Evolutionary conservation across 306 rosid species (phyloP).

Genomic region (Luffa aegyptiaca): DNA sequence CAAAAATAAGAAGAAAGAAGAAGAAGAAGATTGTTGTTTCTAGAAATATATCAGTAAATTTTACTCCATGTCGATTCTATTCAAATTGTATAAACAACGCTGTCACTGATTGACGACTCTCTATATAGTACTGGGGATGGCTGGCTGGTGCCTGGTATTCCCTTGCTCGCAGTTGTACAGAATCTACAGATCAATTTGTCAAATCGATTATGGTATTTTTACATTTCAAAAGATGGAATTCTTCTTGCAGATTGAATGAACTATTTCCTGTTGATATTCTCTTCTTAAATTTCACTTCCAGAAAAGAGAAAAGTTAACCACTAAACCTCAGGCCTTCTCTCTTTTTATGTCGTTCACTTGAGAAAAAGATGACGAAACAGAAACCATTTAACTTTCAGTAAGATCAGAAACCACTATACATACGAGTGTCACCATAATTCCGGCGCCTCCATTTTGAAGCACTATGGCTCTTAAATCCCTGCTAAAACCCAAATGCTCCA

Average conservation of each 20-base stretch:
- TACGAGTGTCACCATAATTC: background rate
- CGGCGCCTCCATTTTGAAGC: background rate
- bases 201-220: conserved; percentile 8
- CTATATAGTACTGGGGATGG: background rate
- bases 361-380: background rate
- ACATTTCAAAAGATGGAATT: background rate
- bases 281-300: background rate
- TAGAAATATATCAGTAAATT: background rate
- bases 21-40: background rate
- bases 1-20: background rate
- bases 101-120: background rate
- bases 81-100: conserved; percentile 9
- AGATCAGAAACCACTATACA: background rate
- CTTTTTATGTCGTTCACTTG: too few relatives aligned
- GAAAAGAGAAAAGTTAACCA: too few relatives aligned
- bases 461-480: conserved; percentile 40
- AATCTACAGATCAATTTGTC: conserved; percentile 18
- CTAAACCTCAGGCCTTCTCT: too few relatives aligned
- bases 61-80: background rate
- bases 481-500: conserved; percentile 15
- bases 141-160: conserved; percentile 8
- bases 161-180: conserved; percentile 40
- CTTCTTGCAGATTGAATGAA: background rate
- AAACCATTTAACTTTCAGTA: background rate
- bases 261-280: background rate